Base-by-base conservation (phyloP, 1,284 basidiomycete genomes). In the Austroboletus niveus region DNA sequence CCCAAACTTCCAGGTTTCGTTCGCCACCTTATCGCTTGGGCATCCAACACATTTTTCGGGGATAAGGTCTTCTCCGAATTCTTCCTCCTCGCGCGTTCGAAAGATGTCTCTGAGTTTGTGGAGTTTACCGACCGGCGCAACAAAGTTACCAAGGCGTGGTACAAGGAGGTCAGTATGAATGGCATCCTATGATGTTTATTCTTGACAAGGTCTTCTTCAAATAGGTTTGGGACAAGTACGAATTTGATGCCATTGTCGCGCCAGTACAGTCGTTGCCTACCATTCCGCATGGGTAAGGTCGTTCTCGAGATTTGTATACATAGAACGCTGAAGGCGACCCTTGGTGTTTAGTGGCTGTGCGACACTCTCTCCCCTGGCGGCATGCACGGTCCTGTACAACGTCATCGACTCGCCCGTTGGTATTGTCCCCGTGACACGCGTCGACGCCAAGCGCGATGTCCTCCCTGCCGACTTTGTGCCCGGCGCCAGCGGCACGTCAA, bases 381-480 rank as follows among this genome's bases (percentile, higher is more conserved):
- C 63, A 8, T 69, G 69, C 2, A 84, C 84, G 0, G 64, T 80
- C 27, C 60, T 83, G 8, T 88, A 82, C 70, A 96, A 96, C 69
- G 69, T 94, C 40, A 70, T 91, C 51, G 91, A 95, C 61, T 77
- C 78, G 27, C 84, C 93, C 0, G 87, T 83, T 14, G 92, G 92
- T 9, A 75, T 80, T 42, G 58, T 97, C 0, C 94, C 94, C 5
- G 86, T 95, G 17, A 92, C 89, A 3, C 80, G 80, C 15, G 91
- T 97, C 34, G 81, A 92, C 59, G 68, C 83, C 0, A 55, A 57
- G 3, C 74, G 74, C 40, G 94, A 97, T 65, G 66, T 67, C 8
- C 62, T 88, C 32, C 78, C 83, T 0, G 69, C 77, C 8, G 82
- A 81, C 55, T 92, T 83, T 82, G 75, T 63, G 15, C 58, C 65